These are phyloP conservation scores for Xylaria sp. DNA, from an alignment of 2,329 filamentous ascomycete genomes.

Conservation along the genomic window DNA sequence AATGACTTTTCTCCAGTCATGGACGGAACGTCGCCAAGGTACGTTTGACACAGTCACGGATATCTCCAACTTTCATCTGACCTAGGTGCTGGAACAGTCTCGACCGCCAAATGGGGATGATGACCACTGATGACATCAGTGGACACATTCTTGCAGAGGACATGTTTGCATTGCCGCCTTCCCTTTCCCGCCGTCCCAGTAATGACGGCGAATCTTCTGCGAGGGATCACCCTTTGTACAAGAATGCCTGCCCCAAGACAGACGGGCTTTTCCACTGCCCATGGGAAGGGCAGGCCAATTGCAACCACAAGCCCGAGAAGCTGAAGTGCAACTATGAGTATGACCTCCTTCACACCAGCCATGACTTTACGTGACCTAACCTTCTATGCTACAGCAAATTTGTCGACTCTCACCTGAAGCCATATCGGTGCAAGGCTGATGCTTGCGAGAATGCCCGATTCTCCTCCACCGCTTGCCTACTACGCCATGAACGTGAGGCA, in stretches of 20 bases:
- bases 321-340: slow-evolving; percentile 99
- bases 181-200: slow-evolving; percentile 61
- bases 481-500: slow-evolving; percentile 94
- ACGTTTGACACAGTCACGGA: slow-evolving; percentile 51
- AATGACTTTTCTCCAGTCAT: slow-evolving; percentile 63
- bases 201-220: slow-evolving; percentile 66
- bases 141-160: slow-evolving; percentile 53
- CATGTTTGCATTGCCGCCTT: slow-evolving; percentile 54
- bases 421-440: slow-evolving; percentile 90
- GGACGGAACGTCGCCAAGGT: slow-evolving; percentile 65
- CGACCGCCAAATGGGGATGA: slow-evolving; percentile 55
- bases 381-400: slow-evolving; percentile 76
- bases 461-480: slow-evolving; percentile 93
- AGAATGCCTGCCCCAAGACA: slow-evolving; percentile 68
- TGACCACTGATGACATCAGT: slow-evolving; percentile 54
- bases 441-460: slow-evolving; percentile 88
- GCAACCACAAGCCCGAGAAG: slow-evolving; percentile 92
- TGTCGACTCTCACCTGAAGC: slow-evolving; percentile 95
- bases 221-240: slow-evolving; percentile 76
- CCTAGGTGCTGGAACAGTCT: slow-evolving; percentile 49
- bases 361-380: slow-evolving; percentile 34
- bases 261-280: slow-evolving; percentile 96
- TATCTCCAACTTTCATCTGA: slow-evolving; percentile 47
- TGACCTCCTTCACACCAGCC: slow-evolving; percentile 52
- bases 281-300: slow-evolving; percentile 75